Conservation (phyloP, 805 yeast genomes). For the Ogataea angusta region DNA sequence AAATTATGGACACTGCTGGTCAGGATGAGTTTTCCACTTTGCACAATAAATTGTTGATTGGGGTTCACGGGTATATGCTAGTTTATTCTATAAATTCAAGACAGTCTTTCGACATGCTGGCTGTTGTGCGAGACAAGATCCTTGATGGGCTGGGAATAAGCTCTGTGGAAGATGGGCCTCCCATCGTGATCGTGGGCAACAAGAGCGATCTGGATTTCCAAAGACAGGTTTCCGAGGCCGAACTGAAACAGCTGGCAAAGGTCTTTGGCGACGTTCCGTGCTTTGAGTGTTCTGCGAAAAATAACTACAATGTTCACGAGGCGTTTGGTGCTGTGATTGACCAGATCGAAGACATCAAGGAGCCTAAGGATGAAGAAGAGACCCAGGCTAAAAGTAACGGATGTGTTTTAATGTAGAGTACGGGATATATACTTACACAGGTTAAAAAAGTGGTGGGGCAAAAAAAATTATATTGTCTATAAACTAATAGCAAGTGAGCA, state of each 20-base stretch:
- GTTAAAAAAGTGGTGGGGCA: constrained; percentile 8
- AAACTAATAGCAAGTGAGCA: constrained; percentile 22
- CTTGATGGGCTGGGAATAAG: constrained; percentile 59
- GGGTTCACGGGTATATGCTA: constrained; percentile 78
- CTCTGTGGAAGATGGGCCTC: constrained; percentile 40
- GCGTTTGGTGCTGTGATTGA: constrained; percentile 60
- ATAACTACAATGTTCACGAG: constrained; percentile 41
- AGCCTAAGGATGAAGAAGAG: constrained; percentile 8
- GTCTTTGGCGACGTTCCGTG: constrained; percentile 42
- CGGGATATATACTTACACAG: not conserved
- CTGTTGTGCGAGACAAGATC: constrained; percentile 78
- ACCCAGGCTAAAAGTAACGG: constrained; percentile 1
- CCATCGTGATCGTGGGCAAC: constrained; percentile 48
- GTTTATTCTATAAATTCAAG: constrained; percentile 80
- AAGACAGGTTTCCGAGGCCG: constrained; percentile 52
- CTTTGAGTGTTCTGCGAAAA: constrained; percentile 48
- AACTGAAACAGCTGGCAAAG: constrained; percentile 44
- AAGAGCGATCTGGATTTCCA: constrained; percentile 56
- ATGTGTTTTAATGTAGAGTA: constrained; percentile 13
- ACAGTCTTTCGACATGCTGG: constrained; percentile 72
- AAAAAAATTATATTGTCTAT: not conserved
- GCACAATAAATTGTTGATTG: constrained; percentile 73
- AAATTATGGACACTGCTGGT: constrained; percentile 89
- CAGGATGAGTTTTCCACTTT: constrained; percentile 85
- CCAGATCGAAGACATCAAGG: constrained; percentile 47